Conservation (phyloP, 345 rosid genomes). For the Conringia planisiliqua region DNA sequence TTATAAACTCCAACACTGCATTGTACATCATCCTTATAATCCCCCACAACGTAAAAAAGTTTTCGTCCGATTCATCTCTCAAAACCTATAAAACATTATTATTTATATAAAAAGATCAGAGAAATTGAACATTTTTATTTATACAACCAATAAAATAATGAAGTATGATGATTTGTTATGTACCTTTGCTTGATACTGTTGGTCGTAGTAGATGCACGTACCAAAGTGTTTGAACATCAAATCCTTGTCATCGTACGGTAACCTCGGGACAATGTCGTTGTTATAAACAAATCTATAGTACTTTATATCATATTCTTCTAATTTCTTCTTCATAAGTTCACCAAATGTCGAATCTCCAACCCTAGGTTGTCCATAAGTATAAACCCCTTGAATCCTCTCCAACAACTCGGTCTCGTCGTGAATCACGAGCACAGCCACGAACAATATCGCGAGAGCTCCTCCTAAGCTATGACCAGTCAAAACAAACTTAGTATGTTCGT, state of each 20-base stretch:
- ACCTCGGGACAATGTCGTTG: conserved; percentile 65
- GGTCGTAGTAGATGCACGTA: conserved; percentile 50
- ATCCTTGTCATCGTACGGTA: conserved; percentile 60
- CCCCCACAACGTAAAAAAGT: conserved; percentile 41
- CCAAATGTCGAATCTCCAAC: conserved; percentile 70
- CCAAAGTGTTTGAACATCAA: conserved; percentile 83
- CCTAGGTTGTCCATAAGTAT: conserved; percentile 77
- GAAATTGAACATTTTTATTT: background rate
- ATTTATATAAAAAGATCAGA: background rate
- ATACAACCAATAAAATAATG: background rate
- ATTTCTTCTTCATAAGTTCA: conserved; percentile 45
- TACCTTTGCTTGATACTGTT: conserved; percentile 46
- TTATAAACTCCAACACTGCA: conserved; percentile 45
- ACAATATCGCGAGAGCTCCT: conserved; percentile 72
- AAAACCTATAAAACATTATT: conserved; percentile 38
- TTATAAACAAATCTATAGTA: conserved; percentile 67
- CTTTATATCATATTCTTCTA: conserved; percentile 31
- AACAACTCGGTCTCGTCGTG: conserved; percentile 54
- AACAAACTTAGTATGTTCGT: conserved; percentile 38
- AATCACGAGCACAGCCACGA: conserved; percentile 45
- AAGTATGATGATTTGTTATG: background rate
- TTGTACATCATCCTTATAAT: conserved; percentile 29
- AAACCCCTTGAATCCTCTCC: conserved; percentile 55
- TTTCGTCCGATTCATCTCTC: conserved; percentile 48
- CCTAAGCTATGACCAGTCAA: conserved; percentile 77